Conservation (phyloP, 2,329 filamentous ascomycete genomes). For the Penicillium oxalicum region DNA sequence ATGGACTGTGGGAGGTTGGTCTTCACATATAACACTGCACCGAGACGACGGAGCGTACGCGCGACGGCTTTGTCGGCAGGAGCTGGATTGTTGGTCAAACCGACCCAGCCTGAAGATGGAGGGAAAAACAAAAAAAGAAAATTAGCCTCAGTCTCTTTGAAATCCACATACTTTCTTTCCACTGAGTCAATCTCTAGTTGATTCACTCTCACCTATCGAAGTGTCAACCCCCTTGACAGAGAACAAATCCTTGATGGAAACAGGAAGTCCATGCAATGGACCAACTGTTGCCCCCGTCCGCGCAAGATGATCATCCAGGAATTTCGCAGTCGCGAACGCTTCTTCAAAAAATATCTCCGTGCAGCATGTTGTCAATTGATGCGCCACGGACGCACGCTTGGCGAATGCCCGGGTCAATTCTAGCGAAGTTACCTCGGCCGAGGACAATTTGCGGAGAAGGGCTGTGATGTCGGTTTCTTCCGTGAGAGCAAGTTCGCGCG, state of each 20-base stretch:
- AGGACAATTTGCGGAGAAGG: constrained; percentile 18
- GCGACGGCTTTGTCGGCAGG: constrained; percentile 19
- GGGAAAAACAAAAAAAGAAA: background rate
- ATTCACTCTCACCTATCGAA: constrained; percentile 14
- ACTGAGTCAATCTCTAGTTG: no score
- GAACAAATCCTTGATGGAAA: constrained; percentile 42
- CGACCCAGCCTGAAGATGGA: constrained; percentile 17
- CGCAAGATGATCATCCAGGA: constrained; percentile 41
- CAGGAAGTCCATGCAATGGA: constrained; percentile 55
- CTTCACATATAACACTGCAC: constrained; percentile 22
- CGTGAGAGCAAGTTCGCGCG: constrained; percentile 18
- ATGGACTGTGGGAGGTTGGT: constrained; percentile 22
- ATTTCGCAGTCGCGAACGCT: constrained; percentile 42
- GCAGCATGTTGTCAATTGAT: constrained; percentile 38
- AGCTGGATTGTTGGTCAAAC: constrained; percentile 18
- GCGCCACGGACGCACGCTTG: constrained; percentile 28
- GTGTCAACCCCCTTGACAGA: constrained; percentile 20
- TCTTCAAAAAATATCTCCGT: constrained; percentile 49
- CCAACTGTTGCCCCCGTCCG: constrained; percentile 42
- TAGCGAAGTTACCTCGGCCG: constrained; percentile 16
- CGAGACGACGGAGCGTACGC: constrained; percentile 17
- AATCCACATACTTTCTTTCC: background rate
- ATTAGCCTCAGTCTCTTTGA: no score
- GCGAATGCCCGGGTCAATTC: constrained; percentile 34
- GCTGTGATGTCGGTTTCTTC: constrained; percentile 21